A percentile compares a stretch with the other conserved stretches of the same genome.
Conservation (phyloP, 495 filamentous ascomycete species). For the Aspergillus hancockii region DNA sequence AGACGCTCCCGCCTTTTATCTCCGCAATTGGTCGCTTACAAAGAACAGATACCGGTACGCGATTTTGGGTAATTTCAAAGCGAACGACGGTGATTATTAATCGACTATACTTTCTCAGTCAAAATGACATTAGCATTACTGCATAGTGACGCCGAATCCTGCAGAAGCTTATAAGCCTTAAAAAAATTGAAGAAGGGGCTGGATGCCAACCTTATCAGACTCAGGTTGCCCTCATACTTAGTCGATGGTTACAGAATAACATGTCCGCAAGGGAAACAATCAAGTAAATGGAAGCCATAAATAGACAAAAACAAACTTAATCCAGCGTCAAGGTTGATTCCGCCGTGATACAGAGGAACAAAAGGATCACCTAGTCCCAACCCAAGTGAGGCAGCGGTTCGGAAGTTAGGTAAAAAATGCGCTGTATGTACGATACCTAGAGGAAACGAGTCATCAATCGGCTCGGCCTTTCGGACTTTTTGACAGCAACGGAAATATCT, state of each 20-base stretch:
- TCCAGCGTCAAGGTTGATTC: not conserved
- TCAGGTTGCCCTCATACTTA: not conserved
- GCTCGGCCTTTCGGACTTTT: slow-evolving; percentile 29
- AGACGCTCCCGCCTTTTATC: no score
- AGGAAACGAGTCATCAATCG: not conserved
- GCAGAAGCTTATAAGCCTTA: not conserved
- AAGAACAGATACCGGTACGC: no score
- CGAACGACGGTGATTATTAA: no score
- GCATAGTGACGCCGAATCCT: not conserved
- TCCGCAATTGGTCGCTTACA: no score
- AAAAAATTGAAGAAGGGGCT: not conserved
- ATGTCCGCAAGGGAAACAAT: not conserved
- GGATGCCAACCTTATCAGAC: not conserved
- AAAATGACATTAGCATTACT: not conserved
- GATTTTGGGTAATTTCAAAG: no score
- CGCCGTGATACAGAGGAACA: slow-evolving; percentile 16
- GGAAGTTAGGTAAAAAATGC: not conserved
- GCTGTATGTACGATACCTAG: not conserved
- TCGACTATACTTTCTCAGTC: not conserved
- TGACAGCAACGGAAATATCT: slow-evolving; percentile 6
- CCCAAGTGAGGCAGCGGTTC: slow-evolving; percentile 1
- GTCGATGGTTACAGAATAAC: no score
- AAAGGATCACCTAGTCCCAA: slow-evolving; percentile 6
- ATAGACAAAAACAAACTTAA: not conserved
- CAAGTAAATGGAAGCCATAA: not conserved